Base-by-base conservation (phyloP, 1,284 basidiomycete species). In the Trichosporon faecale region DNA sequence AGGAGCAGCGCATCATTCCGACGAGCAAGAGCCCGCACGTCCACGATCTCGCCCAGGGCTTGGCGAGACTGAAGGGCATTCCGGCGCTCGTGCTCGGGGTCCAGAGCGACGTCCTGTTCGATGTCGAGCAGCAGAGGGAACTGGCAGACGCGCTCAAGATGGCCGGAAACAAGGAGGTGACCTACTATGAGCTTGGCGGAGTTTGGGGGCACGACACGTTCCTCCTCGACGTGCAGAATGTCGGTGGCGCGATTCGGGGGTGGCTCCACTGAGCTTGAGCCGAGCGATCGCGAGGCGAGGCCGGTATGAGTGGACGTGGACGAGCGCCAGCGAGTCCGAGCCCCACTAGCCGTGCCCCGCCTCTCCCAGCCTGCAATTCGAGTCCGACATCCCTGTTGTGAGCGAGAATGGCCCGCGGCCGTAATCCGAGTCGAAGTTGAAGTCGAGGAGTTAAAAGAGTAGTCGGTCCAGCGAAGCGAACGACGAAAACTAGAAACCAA, bases 121-220 rank as follows among this genome's bases (percentile, higher is more conserved):
- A 95, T 0, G 93, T 98, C 6, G 95, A 98, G 79, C 96, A 99
- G 84, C 97, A 99, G 83, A 87, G 96, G 33, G 96, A 99, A 84
- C 86, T 98, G 25, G 94, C 92, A 3, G 95, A 98, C 82, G 95
- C 95, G 33, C 84, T 99, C 73, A 87, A 94, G 71, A 88, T 95
- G 87, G 89, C 91, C 1, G 96, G 96, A 0, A 96, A 96, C 82
- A 84, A 88, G 23, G 85, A 87, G 71, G 97, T 99, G 35, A 91
- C 92, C 70, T 99, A 98, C 84, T 99, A 96, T 83, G 97, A 99
- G 85, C 88, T 99, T 8, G 95, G 97, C 49, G 95, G 96, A 3
- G 95, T 98, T 16, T 98, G 95, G 93, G 97, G 97, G 1, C 94
- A 95, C 79, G 95, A 99, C 84, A 98, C 94, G 31, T 99, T 99